A percentile compares a stretch with the other conserved stretches of the same genome.
Conservation (phyloP, 1,284 basidiomycete species). For the Fomitopsis betulina region DNA sequence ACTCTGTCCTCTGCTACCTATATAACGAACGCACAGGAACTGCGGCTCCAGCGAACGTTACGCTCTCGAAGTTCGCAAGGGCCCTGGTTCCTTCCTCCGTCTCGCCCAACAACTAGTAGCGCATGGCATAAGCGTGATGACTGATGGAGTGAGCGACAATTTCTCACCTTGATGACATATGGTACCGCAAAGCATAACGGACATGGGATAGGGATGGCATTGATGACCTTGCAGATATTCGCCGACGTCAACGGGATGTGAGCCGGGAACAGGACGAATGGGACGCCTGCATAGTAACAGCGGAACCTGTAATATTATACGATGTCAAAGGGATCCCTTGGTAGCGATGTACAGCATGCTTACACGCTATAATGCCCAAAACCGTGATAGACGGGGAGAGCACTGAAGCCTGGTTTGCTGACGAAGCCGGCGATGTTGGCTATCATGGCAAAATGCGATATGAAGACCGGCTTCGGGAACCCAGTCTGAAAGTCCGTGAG, state of each 20-base stretch:
- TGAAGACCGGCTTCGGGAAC: constrained; percentile 41
- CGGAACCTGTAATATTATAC: constrained; percentile 19
- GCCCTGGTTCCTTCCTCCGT: constrained; percentile 42
- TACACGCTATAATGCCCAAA: constrained; percentile 44
- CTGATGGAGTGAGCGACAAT: not conserved
- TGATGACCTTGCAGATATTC: constrained; percentile 38
- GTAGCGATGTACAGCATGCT: constrained; percentile 11
- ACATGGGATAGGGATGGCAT: constrained; percentile 18
- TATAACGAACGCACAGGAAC: constrained; percentile 24
- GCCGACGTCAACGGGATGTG: constrained; percentile 48
- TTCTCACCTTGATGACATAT: constrained; percentile 31
- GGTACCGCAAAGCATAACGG: constrained; percentile 26
- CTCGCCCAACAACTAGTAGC: constrained; percentile 46
- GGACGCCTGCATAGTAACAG: constrained; percentile 37
- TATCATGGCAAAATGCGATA: constrained; percentile 36
- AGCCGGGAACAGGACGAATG: constrained; percentile 48
- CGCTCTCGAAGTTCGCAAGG: constrained; percentile 39
- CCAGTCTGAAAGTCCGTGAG: constrained; percentile 23
- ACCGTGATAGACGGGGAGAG: constrained; percentile 42
- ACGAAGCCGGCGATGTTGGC: constrained; percentile 33
- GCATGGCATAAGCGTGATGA: constrained; percentile 28
- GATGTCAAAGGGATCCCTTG: not conserved
- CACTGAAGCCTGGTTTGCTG: constrained; percentile 41
- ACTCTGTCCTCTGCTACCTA: not conserved
- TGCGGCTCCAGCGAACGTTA: constrained; percentile 43